Evolutionary conservation across 208 protist genomes (phyloP), one percentile per base, ranked within the genome.

Genomic region (Vickermania ingenoplastis): DNA sequence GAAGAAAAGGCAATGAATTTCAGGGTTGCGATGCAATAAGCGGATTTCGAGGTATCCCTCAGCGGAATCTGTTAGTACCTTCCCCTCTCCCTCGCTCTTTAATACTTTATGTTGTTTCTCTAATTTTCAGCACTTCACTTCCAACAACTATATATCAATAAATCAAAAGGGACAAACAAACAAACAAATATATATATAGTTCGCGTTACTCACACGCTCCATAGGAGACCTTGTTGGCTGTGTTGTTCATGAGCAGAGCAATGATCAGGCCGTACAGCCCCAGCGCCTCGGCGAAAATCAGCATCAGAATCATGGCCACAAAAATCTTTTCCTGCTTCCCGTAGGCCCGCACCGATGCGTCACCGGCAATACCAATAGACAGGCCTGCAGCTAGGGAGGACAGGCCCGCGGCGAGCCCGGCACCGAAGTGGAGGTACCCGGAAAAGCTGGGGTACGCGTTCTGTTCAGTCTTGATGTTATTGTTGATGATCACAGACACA

Each of bases 231-330:
- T 86, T 89, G 58, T 77, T 86, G 25, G 86, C 83, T 3, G 79
- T 91, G 71, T 89, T 90, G 77, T 94, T 94, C 84, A 94, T 92
- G 50, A 94, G 70, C 59, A 99, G 81, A 60, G 94, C 97, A 57
- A 99, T 97, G 78, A 99, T 99, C 60, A 99, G 85, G 62, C 98
- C 98, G 78, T 99, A 98, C 17, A 98, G 71, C 64, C 94, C 98
- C 7, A 99, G 84, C 54, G 97, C 98, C 77, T n/a, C n/a, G n/a
- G n/a, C n/a, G n/a, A n/a, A n/a, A n/a, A n/a, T n/a, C n/a, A n/a
- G n/a, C n/a, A n/a, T 99, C 98, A 11, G 91, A 82, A 99, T 97
- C 98, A 99, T 99, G 54, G 89, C 93, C 41, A 99, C 96, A 79
- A 98, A 99, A 23, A 99, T 91, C 72, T 94, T 97, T 59, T 97